Evolutionary conservation across 495 filamentous ascomycete species (phyloP).

Genomic region (Lasiosphaeria hispida): DNA sequence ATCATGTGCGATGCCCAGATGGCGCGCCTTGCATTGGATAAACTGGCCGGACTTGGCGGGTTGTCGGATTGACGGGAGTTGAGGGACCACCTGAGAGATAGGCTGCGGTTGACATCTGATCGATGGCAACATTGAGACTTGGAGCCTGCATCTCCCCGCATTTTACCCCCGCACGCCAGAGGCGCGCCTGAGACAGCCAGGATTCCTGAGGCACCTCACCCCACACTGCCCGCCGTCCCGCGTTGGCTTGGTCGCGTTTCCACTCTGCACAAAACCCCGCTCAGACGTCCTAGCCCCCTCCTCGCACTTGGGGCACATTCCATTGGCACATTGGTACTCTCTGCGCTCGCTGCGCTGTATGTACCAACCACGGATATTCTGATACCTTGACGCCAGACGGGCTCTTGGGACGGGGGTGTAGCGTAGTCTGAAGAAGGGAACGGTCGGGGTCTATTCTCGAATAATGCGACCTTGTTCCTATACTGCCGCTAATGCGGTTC

Average conservation of each 20-base stretch:
- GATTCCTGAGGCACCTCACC: neutral
- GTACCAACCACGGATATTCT: neutral
- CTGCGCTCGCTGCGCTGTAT: no score
- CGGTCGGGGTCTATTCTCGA: no score
- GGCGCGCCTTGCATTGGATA: slow-evolving; percentile 5
- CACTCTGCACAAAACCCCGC: neutral
- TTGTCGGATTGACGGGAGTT: neutral
- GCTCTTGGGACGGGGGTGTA: slow-evolving; percentile 1
- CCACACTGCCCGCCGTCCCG: neutral
- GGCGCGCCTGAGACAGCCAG: neutral
- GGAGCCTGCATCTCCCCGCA: slow-evolving; percentile 3
- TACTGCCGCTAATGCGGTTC: no score
- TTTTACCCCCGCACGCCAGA: slow-evolving; percentile 2
- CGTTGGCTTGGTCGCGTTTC: neutral
- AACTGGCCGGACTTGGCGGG: slow-evolving; percentile 1
- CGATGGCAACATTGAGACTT: neutral
- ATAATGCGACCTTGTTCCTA: no score
- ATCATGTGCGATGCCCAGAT: neutral
- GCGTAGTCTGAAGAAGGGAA: neutral
- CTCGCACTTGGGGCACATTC: no score
- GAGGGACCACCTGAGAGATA: neutral
- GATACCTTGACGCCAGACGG: slow-evolving; percentile 20
- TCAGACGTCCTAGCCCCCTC: neutral
- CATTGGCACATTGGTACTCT: no score
- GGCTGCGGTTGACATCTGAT: no score